phyloP scores from a whole-genome alignment of 179 eudicot genomes.

The Amaranthus tricolor region DNA sequence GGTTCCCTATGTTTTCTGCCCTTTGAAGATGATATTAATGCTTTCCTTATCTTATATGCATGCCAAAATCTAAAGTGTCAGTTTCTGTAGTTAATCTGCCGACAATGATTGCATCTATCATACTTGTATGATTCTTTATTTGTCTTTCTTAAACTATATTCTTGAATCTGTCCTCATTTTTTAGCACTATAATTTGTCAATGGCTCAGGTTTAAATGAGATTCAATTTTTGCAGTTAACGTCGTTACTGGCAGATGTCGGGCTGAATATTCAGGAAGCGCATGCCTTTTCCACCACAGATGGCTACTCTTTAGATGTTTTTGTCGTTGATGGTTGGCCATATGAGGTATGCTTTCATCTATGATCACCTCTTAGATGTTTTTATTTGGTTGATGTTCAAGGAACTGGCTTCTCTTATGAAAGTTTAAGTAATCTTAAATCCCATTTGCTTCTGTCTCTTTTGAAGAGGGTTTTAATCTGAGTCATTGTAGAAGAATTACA shows the following conservation, averaged over 20 bases:
- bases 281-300: constrained; percentile 67
- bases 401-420: neutral
- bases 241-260: constrained; percentile 68
- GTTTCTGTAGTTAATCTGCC: neutral
- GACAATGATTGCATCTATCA: too few species aligned
- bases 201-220: constrained; percentile 16
- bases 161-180: too few species aligned
- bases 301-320: constrained; percentile 73
- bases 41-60: neutral
- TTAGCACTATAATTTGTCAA: neutral
- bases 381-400: neutral
- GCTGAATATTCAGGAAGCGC: constrained; percentile 77
- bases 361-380: neutral
- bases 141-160: too few species aligned
- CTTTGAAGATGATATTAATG: neutral
- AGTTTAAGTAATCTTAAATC: neutral
- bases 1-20: neutral
- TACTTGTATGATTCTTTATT: too few species aligned
- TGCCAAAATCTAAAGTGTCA: neutral
- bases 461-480: neutral
- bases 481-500: neutral
- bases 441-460: neutral
- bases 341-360: constrained; percentile 51
- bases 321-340: constrained; percentile 74
- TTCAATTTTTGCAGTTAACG: constrained; percentile 57